Evolutionary conservation across 768 basidiomycete genomes (phyloP).

Genomic region (Chlorophyllum brunneum): DNA sequence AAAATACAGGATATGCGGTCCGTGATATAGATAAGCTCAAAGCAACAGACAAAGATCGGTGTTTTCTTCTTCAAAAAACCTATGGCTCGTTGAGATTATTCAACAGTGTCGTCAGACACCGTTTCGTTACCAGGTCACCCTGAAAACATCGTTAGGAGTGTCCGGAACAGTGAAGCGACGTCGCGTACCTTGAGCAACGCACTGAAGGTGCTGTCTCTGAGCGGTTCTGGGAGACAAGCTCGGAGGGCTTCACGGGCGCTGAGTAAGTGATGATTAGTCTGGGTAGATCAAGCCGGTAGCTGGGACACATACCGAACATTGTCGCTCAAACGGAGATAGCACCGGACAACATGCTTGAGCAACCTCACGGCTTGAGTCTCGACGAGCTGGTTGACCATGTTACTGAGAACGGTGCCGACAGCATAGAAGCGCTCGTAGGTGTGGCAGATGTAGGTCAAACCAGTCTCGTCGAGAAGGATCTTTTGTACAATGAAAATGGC

Average conservation of each 20-base stretch:
- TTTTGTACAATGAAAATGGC: conserved; percentile 99
- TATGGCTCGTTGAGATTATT: conserved; percentile 81
- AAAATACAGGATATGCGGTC: conserved; percentile 14
- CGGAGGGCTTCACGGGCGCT: conserved; percentile 95
- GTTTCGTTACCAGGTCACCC: conserved; percentile 98
- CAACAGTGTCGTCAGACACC: conserved; percentile 85
- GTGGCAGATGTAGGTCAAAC: conserved; percentile 97
- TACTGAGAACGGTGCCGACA: conserved; percentile 95
- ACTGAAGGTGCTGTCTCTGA: conserved; percentile 91
- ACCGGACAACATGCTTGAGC: conserved; percentile 96
- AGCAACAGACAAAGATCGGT: conserved; percentile 1
- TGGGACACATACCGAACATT: conserved; percentile 74
- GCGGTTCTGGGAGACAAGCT: conserved; percentile 92
- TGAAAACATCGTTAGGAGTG: conserved; percentile 27
- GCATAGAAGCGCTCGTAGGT: conserved; percentile 99
- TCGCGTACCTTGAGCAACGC: conserved; percentile 77
- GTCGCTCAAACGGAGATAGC: conserved; percentile 93
- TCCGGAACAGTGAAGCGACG: neutral
- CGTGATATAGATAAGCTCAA: conserved; percentile 12
- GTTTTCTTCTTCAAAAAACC: conserved; percentile 9
- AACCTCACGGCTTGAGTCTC: conserved; percentile 96
- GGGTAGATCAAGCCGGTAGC: neutral
- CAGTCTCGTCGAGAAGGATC: conserved; percentile 94
- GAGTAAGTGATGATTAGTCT: conserved; percentile 14
- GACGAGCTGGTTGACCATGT: conserved; percentile 98